These are phyloP conservation scores for Delonix regia DNA, from an alignment of 306 rosid species.

Conservation along the genomic window DNA sequence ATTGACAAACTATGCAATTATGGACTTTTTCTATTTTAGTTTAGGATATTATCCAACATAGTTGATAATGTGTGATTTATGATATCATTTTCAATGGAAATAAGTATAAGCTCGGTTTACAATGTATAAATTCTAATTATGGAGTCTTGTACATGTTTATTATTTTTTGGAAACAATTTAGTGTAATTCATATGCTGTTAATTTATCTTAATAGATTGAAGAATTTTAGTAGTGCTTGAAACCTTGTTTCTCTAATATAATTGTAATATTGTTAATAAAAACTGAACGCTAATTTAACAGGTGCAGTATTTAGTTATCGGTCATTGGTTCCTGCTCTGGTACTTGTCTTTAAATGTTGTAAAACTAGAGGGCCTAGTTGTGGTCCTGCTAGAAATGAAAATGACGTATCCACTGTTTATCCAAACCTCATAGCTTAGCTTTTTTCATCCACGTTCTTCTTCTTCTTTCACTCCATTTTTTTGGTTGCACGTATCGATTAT, in stretches of 20 bases:
- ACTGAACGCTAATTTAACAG: not conserved
- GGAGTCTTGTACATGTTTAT: not conserved
- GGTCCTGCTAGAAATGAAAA: conserved; percentile 36
- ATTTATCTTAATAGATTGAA: not conserved
- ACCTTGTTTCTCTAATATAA: not conserved
- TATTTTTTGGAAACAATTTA: not conserved
- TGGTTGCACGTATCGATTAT: not conserved
- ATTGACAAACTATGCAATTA: not conserved
- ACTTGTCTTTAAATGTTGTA: not conserved
- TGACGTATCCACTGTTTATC: conserved; percentile 12
- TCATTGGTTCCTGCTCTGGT: not conserved
- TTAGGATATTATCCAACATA: not conserved
- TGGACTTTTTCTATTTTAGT: not conserved
- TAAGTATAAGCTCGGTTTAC: not conserved
- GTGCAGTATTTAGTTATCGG: not conserved
- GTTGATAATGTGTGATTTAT: not conserved
- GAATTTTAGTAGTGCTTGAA: not conserved
- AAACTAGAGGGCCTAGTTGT: not conserved
- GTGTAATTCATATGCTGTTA: not conserved
- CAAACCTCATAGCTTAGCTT: conserved; percentile 2
- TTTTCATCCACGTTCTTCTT: conserved; percentile 1
- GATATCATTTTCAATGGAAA: not conserved
- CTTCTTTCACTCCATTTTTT: not conserved
- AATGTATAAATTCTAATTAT: not conserved
- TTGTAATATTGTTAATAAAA: not conserved